Evolutionary conservation across 805 yeast species (phyloP).

Genomic region (Wickerhamiella siamensis): DNA sequence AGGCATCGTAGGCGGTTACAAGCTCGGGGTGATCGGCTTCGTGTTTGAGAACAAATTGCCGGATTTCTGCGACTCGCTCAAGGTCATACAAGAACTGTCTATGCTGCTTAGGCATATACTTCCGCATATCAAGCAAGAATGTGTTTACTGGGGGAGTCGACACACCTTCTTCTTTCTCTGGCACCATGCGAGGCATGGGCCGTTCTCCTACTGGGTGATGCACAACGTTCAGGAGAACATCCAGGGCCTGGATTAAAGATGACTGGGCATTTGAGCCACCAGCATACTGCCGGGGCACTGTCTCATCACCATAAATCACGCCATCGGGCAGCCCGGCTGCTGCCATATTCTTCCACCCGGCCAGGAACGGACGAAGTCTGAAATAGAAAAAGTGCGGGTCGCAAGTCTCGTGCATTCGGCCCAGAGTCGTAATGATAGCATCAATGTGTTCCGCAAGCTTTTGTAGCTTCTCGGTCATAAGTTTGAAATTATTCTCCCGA

Average conservation of each 20-base stretch:
- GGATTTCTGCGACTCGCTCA: slow-evolving; percentile 41
- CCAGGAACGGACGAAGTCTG: slow-evolving; percentile 74
- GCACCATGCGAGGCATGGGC: slow-evolving; percentile 14
- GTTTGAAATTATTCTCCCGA: slow-evolving; percentile 30
- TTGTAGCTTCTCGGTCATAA: slow-evolving; percentile 38
- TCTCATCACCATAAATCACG: slow-evolving; percentile 58
- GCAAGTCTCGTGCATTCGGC: slow-evolving; percentile 84
- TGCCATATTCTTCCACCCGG: slow-evolving; percentile 90
- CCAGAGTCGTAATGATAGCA: slow-evolving; percentile 52
- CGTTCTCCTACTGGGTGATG: slow-evolving; percentile 68
- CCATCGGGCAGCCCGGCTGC: slow-evolving; percentile 74
- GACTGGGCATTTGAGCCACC: slow-evolving; percentile 96
- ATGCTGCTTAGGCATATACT: slow-evolving; percentile 83
- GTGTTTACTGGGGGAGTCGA: slow-evolving; percentile 23
- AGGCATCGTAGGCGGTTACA: slow-evolving; percentile 67
- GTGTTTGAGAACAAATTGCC: slow-evolving; percentile 44
- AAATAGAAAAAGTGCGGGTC: slow-evolving; percentile 86
- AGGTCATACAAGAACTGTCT: slow-evolving; percentile 55
- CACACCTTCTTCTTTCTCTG: slow-evolving; percentile 18
- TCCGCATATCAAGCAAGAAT: slow-evolving; percentile 72
- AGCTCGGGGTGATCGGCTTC: slow-evolving; percentile 36
- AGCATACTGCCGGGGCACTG: slow-evolving; percentile 40
- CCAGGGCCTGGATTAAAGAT: slow-evolving; percentile 76
- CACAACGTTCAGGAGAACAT: slow-evolving; percentile 56
- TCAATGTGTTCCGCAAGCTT: slow-evolving; percentile 62